phyloP scores from a whole-genome alignment of 2,329 filamentous ascomycete genomes.

The Phialophora tarda region DNA sequence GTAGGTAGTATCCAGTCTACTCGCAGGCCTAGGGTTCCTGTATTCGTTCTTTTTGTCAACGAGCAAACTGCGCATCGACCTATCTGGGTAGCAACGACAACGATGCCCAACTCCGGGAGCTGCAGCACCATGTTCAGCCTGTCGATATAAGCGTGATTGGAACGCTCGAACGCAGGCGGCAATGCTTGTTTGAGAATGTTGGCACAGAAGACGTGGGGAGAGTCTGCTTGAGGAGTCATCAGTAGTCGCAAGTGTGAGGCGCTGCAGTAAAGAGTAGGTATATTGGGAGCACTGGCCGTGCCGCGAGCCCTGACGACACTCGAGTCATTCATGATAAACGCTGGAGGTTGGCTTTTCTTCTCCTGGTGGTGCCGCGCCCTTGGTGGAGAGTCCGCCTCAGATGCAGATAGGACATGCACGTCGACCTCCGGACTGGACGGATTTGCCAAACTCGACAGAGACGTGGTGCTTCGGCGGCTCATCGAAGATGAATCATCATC shows the following conservation, averaged over 20 bases:
- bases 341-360: background rate
- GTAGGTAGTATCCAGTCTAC: slow-evolving; percentile 64
- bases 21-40: slow-evolving; percentile 54
- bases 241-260: slow-evolving; percentile 37
- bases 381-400: slow-evolving; percentile 8
- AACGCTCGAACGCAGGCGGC: slow-evolving; percentile 26
- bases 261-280: slow-evolving; percentile 38
- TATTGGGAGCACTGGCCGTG: slow-evolving; percentile 25
- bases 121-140: slow-evolving; percentile 64
- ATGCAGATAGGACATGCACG: slow-evolving; percentile 10
- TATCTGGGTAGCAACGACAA: slow-evolving; percentile 63
- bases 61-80: slow-evolving; percentile 62
- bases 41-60: slow-evolving; percentile 51
- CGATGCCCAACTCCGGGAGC: slow-evolving; percentile 64
- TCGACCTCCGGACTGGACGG: slow-evolving; percentile 18
- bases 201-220: slow-evolving; percentile 38
- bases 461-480: slow-evolving; percentile 17
- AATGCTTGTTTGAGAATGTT: slow-evolving; percentile 37
- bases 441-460: slow-evolving; percentile 20
- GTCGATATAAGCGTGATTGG: slow-evolving; percentile 29
- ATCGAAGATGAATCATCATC: slow-evolving; percentile 15
- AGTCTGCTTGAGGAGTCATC: slow-evolving; percentile 31
- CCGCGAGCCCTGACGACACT: background rate
- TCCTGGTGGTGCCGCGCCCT: background rate
- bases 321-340: slow-evolving; percentile 1